These are phyloP conservation scores for Tetrahymena borealis DNA, from an alignment of 73 alveolate species.

Conservation along the genomic window DNA sequence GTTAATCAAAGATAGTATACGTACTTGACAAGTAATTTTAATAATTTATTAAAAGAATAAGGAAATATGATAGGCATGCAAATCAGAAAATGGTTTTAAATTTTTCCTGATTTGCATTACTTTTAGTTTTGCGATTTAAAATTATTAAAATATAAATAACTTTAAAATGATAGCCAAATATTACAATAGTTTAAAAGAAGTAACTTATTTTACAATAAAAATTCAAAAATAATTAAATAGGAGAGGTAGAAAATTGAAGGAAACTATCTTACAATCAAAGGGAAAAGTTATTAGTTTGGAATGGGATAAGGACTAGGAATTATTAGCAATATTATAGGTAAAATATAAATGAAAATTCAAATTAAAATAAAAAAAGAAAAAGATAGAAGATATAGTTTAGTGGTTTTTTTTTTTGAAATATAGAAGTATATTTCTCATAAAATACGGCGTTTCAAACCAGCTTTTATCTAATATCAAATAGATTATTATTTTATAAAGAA, in stretches of 20 bases:
- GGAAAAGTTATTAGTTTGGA: slow-evolving; percentile 79
- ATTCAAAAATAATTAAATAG: not conserved
- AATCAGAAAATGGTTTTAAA: too few relatives aligned
- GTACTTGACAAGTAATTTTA: slow-evolving; percentile 16
- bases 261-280: slow-evolving; percentile 64
- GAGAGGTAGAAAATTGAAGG: slow-evolving; percentile 79
- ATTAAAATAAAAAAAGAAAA: slow-evolving; percentile 20
- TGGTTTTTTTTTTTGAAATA: too few relatives aligned
- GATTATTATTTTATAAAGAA: not conserved
- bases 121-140: too few relatives aligned
- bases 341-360: not conserved
- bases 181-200: not conserved
- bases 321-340: slow-evolving; percentile 88
- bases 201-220: not conserved
- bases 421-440: too few relatives aligned
- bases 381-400: not conserved
- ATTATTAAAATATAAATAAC: too few relatives aligned
- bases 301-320: slow-evolving; percentile 96
- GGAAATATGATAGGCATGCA: not conserved
- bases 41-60: not conserved
- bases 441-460: too few relatives aligned
- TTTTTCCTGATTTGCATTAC: too few relatives aligned
- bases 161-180: not conserved
- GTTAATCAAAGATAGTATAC: slow-evolving; percentile 23
- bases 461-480: too few relatives aligned